These are phyloP conservation scores for Cystoderma amianthinum DNA, from an alignment of 768 basidiomycete species.

Conservation along the genomic window DNA sequence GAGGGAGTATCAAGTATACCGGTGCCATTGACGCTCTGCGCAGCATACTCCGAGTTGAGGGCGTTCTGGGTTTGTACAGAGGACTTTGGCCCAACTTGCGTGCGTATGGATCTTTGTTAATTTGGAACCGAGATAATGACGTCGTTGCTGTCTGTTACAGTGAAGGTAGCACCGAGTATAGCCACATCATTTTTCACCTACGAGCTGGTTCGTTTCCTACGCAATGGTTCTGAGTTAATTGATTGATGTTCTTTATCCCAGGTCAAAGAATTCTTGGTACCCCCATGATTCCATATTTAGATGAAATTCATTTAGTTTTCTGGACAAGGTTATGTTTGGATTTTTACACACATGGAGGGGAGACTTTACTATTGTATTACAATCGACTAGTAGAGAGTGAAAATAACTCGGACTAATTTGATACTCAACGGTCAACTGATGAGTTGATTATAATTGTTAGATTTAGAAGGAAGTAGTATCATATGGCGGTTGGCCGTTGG, in stretches of 20 bases:
- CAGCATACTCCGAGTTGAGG: slow-evolving; percentile 68
- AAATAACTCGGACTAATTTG: too few relatives aligned
- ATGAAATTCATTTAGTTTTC: too few relatives aligned
- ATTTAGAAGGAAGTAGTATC: too few relatives aligned
- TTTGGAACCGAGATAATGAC: slow-evolving; percentile 3
- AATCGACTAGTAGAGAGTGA: too few relatives aligned
- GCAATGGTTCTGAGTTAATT: slow-evolving; percentile 1
- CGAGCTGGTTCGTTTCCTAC: slow-evolving; percentile 41
- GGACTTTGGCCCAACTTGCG: slow-evolving; percentile 87
- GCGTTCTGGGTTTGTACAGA: slow-evolving; percentile 70
- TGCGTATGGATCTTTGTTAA: slow-evolving; percentile 31
- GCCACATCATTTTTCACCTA: slow-evolving; percentile 84
- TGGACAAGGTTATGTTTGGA: too few relatives aligned
- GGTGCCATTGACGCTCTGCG: slow-evolving; percentile 76
- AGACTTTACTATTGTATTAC: too few relatives aligned
- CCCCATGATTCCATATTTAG: slow-evolving; percentile 8
- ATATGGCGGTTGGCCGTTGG: too few relatives aligned
- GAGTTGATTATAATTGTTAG: too few relatives aligned
- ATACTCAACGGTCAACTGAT: too few relatives aligned
- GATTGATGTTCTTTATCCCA: slow-evolving; percentile 6
- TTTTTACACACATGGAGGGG: too few relatives aligned
- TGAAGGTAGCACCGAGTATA: slow-evolving; percentile 89
- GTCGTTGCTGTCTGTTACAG: slow-evolving; percentile 38
- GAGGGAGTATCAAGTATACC: slow-evolving; percentile 58
- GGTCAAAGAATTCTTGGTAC: slow-evolving; percentile 27